These are phyloP conservation scores for Hypocreales sp. DNA, from an alignment of 2,329 filamentous ascomycete species.

Conservation along the genomic window DNA sequence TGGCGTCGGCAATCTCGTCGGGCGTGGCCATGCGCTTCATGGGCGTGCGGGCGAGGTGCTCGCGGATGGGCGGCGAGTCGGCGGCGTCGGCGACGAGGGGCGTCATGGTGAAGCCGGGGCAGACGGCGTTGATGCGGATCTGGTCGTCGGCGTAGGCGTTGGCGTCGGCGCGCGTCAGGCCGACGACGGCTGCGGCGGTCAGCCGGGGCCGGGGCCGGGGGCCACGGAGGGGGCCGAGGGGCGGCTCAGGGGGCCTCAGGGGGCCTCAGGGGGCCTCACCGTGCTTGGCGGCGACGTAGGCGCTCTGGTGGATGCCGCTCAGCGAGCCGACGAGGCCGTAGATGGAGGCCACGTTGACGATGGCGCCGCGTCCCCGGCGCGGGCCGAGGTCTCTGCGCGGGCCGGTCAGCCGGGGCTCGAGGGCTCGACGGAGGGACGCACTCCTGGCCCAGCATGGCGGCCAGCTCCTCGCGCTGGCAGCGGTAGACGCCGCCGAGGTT, in stretches of 20 bases:
- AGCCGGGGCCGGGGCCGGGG: too few relatives aligned
- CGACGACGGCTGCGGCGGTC: constrained; percentile 22
- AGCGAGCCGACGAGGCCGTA: constrained; percentile 28
- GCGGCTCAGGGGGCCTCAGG: too few relatives aligned
- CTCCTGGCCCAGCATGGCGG: constrained; percentile 35
- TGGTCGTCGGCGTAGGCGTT: constrained; percentile 31
- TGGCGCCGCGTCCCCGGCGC: constrained; percentile 28
- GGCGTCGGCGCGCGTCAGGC: constrained; percentile 37
- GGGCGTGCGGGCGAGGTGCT: constrained; percentile 27
- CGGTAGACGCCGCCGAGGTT: constrained; percentile 42
- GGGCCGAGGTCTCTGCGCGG: constrained; percentile 16
- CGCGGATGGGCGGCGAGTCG: constrained; percentile 11
- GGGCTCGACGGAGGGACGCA: constrained; percentile 4
- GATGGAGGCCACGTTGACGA: constrained; percentile 39
- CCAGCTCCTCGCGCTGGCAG: constrained; percentile 36
- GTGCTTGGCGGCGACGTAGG: constrained; percentile 37
- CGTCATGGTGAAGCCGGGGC: constrained; percentile 33
- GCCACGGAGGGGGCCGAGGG: neutral
- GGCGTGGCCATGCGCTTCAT: constrained; percentile 28
- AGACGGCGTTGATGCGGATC: constrained; percentile 46
- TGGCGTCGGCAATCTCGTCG: constrained; percentile 38
- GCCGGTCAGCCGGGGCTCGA: neutral
- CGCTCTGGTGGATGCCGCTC: constrained; percentile 20
- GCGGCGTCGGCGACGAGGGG: constrained; percentile 7
- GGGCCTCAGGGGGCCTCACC: too few relatives aligned